Evolutionary conservation across 2,329 filamentous ascomycete genomes (phyloP), one percentile per base, ranked within the genome.

Genomic region (Fusarium sp.): DNA sequence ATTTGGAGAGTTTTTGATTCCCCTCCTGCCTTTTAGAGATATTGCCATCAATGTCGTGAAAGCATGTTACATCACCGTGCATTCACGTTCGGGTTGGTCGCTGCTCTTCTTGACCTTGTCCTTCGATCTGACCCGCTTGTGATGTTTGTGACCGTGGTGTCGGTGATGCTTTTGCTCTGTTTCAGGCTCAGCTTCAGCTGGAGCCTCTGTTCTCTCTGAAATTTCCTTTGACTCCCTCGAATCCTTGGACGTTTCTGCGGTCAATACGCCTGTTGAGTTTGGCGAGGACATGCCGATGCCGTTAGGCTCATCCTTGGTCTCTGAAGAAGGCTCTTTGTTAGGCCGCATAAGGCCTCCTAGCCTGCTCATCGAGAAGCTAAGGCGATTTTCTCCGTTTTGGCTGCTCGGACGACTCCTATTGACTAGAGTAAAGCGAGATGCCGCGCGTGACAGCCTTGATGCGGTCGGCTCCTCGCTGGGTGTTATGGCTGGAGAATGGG

Each of bases 301-400:
- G 42, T 71, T 75, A 18, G 65, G 60, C 18, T 80, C 79, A 11
- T 64, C 60, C 46, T 59, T 72, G 13, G 76, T 68, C 10, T 70
- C 68, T 18, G 42, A 21, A 34, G 68, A 34, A 28, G 58, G 81
- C 62, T 89, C 87, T 72, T 82, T 86, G 78, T 85, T 87, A 11
- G 82, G 72, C 53, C 83, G 84, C 72, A 85, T 83, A 9, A 88
- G 81, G 0, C 84, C 82, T 12, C 84, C 84, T 6, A 88, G 77
- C n/a, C 86, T 84, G 18, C 83, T 85, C 76, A 90, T 88, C 4
- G 85, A 87, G 20, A 85, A 80, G 72, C 86, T 89, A 59, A 89
- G 84, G 6, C 88, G 83, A 18, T 82, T 83, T 69, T 90, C 88
- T 28, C 87, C 86, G 2, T 82, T 84, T 70, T 89, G 87, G 72